phyloP scores from a whole-genome alignment of 1,139 yeast genomes.

The Meyerozyma sp. region DNA sequence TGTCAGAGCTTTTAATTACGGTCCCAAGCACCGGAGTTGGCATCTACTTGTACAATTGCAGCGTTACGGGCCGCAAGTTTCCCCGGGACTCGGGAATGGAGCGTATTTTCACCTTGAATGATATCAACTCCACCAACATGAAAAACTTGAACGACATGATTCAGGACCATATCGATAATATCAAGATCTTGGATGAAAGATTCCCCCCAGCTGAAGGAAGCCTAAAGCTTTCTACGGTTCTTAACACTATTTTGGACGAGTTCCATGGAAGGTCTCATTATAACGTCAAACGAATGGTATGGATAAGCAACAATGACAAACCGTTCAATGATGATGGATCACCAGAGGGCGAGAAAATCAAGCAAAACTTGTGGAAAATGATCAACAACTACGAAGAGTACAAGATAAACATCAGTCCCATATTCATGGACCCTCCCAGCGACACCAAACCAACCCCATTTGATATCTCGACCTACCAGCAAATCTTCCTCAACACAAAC shows the following conservation, averaged over 20 bases:
- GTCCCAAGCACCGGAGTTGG: constrained; percentile 65
- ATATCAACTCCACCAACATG: constrained; percentile 36
- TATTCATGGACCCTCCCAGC: constrained; percentile 41
- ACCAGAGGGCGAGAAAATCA: constrained; percentile 4
- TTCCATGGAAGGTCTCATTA: constrained; percentile 25
- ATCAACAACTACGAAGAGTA: constrained; percentile 55
- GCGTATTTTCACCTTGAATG: constrained; percentile 30
- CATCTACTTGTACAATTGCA: constrained; percentile 54
- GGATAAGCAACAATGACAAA: constrained; percentile 39
- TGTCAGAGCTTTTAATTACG: constrained; percentile 54
- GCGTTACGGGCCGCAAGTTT: constrained; percentile 19
- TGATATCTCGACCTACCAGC: constrained; percentile 51
- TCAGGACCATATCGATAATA: constrained; percentile 20
- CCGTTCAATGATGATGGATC: constrained; percentile 26
- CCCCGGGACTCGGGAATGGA: constrained; percentile 24
- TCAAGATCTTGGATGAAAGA: constrained; percentile 11
- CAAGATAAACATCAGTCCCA: constrained; percentile 54
- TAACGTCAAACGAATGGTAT: constrained; percentile 32
- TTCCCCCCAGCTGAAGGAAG: constrained; percentile 11
- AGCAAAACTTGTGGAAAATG: constrained; percentile 47
- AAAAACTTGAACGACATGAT: constrained; percentile 30
- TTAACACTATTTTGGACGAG: constrained; percentile 30
- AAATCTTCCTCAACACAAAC: constrained; percentile 44
- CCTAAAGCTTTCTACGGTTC: constrained; percentile 21
- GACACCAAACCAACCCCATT: constrained; percentile 23